Conservation (phyloP, 768 basidiomycete species). For the Ramaria rubella region DNA sequence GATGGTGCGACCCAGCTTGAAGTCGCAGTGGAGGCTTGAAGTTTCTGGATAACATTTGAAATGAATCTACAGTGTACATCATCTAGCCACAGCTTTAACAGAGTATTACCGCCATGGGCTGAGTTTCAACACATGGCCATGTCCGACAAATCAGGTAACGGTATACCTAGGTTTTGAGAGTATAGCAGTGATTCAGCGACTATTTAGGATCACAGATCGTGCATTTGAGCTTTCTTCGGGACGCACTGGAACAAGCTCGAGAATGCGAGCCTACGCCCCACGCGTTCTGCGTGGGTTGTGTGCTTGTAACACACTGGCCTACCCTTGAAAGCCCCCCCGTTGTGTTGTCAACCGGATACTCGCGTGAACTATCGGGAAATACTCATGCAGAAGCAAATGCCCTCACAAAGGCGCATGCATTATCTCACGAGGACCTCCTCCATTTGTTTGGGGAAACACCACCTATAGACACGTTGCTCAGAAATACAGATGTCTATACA, state of each 20-base stretch:
- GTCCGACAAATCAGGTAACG: no score
- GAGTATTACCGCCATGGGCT: no score
- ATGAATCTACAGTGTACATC: not conserved
- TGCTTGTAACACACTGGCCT: conserved; percentile 50
- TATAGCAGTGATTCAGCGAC: not conserved
- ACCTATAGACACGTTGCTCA: conserved; percentile 44
- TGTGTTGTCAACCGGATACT: conserved; percentile 75
- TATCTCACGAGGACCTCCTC: conserved; percentile 39
- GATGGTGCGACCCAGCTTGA: conserved; percentile 13
- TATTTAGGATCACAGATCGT: not conserved
- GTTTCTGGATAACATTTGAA: not conserved
- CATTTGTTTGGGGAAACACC: conserved; percentile 31
- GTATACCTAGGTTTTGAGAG: no score
- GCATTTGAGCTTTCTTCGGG: conserved; percentile 43
- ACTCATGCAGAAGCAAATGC: conserved; percentile 98
- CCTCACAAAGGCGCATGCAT: conserved; percentile 56
- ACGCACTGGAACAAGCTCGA: conserved; percentile 64
- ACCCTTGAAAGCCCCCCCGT: conserved; percentile 33
- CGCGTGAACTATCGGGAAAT: conserved; percentile 86
- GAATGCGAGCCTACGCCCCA: conserved; percentile 63
- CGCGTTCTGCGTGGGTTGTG: conserved; percentile 90
- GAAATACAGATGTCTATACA: conserved; percentile 74
- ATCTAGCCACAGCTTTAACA: not conserved
- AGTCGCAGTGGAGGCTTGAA: conserved; percentile 20
- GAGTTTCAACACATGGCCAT: not conserved